Conservation (phyloP, 306 rosid species). For the Castanea mollissima region DNA sequence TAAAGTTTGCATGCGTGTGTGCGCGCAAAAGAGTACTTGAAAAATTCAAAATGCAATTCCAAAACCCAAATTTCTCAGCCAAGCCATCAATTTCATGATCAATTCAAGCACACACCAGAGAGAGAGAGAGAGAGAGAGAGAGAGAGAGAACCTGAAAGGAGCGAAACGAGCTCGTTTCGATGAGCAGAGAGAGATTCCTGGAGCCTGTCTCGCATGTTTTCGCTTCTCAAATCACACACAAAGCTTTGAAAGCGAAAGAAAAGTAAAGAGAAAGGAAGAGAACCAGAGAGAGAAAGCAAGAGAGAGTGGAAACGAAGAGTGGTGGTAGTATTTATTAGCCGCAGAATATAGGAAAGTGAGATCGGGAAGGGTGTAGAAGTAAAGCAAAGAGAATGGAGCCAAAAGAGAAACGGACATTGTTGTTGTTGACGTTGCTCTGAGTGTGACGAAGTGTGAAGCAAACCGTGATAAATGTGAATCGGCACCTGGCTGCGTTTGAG, state of each 20-base stretch:
- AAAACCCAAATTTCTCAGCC: not conserved
- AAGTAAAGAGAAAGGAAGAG: not conserved
- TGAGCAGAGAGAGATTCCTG: conserved; percentile 27
- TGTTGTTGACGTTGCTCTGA: not conserved
- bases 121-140: not conserved
- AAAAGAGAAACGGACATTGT: conserved; percentile 18
- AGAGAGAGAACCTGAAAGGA: conserved; percentile 37
- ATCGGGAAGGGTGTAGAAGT: not conserved
- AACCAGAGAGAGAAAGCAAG: not conserved
- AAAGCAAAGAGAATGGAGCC: not conserved
- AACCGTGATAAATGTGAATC: not conserved
- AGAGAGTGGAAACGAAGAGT: not conserved
- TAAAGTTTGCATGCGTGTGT: not conserved
- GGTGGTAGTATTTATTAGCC: not conserved
- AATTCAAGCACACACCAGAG: not conserved
- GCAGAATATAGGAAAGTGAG: not conserved
- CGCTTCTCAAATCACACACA: not conserved
- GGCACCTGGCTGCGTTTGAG: conserved; percentile 25
- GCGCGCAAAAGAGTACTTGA: not conserved
- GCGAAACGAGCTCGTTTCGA: conserved; percentile 38
- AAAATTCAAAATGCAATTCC: not conserved
- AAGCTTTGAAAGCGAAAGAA: not conserved
- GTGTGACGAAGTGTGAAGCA: too few species aligned
- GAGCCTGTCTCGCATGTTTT: conserved; percentile 32
- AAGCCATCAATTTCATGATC: not conserved